Evolutionary conservation across 345 rosid species (phyloP).

Genomic region (Geranium brycei): DNA sequence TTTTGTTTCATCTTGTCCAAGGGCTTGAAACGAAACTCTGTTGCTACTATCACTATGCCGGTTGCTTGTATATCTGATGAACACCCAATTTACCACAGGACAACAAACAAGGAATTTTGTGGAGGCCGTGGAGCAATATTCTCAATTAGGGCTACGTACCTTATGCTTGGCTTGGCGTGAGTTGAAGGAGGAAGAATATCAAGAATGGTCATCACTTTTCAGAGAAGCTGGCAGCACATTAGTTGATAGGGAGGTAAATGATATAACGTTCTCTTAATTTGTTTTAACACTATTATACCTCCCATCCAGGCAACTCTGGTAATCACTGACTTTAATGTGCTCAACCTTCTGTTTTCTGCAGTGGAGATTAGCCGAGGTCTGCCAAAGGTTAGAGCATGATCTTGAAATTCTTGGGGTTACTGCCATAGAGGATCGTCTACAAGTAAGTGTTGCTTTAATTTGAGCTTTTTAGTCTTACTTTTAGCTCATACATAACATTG

Average conservation of each 20-base stretch:
- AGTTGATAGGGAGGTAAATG: slow-evolving; percentile 88
- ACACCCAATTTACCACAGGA: slow-evolving; percentile 33
- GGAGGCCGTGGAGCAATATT: slow-evolving; percentile 90
- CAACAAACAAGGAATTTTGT: slow-evolving; percentile 67
- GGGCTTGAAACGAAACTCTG: not conserved
- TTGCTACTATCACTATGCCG: not conserved
- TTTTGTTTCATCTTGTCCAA: not conserved
- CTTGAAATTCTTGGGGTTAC: slow-evolving; percentile 88
- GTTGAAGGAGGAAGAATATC: slow-evolving; percentile 67
- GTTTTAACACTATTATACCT: not conserved
- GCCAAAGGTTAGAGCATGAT: slow-evolving; percentile 75
- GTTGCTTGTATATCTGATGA: slow-evolving; percentile 3
- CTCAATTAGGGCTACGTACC: slow-evolving; percentile 85
- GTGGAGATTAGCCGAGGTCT: slow-evolving; percentile 98
- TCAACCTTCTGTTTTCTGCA: slow-evolving; percentile 26
- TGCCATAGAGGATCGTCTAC: slow-evolving; percentile 91
- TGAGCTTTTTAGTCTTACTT: slow-evolving; percentile 8
- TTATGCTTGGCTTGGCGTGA: slow-evolving; percentile 97
- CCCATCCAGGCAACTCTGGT: slow-evolving; percentile 4
- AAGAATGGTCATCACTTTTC: slow-evolving; percentile 75
- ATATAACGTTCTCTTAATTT: not conserved
- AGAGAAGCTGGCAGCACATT: slow-evolving; percentile 88
- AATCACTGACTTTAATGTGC: slow-evolving; percentile 14
- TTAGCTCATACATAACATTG: not conserved
- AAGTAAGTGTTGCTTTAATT: slow-evolving; percentile 32